Percentiles rank a stretch among this genome's conserved stretches.
Conservation (phyloP, 129 eudicot species). For the Mikania micrantha region DNA sequence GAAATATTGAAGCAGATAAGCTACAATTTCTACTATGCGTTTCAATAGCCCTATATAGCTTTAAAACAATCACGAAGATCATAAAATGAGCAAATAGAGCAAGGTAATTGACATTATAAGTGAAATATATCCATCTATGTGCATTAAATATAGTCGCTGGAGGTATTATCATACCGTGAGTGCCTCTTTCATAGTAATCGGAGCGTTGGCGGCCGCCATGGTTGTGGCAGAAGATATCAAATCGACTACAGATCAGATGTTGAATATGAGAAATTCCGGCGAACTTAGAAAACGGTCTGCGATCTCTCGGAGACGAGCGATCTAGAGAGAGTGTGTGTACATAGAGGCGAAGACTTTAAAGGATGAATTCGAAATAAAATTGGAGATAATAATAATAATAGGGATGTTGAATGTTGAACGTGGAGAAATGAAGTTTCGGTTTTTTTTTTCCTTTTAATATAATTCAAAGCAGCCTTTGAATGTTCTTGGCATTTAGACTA, state of each 20-base stretch:
- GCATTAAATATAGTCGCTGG: conserved; percentile 6
- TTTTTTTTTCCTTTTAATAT: not conserved
- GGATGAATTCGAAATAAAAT: not conserved
- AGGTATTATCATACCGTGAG: conserved; percentile 59
- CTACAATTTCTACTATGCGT: not conserved
- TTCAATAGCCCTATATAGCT: conserved; percentile 18
- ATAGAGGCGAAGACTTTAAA: not conserved
- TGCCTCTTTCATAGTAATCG: conserved; percentile 93
- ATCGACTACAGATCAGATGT: conserved; percentile 25
- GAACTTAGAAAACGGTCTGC: conserved; percentile 11
- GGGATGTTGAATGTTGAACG: not conserved
- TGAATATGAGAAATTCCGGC: conserved; percentile 11
- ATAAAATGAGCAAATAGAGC: conserved; percentile 19
- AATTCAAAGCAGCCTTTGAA: not conserved
- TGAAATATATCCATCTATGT: conserved; percentile 4
- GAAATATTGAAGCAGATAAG: not conserved
- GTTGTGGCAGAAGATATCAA: conserved; percentile 36
- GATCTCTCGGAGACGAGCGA: conserved; percentile 29
- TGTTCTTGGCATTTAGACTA: too few relatives aligned
- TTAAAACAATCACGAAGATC: not conserved
- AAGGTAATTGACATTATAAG: not conserved
- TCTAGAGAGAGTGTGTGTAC: conserved; percentile 16
- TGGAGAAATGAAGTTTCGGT: not conserved
- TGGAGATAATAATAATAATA: too few relatives aligned
- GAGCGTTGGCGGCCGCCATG: conserved; percentile 99